Conservation (phyloP, 768 basidiomycete genomes). For the Sutorius australiensis region DNA sequence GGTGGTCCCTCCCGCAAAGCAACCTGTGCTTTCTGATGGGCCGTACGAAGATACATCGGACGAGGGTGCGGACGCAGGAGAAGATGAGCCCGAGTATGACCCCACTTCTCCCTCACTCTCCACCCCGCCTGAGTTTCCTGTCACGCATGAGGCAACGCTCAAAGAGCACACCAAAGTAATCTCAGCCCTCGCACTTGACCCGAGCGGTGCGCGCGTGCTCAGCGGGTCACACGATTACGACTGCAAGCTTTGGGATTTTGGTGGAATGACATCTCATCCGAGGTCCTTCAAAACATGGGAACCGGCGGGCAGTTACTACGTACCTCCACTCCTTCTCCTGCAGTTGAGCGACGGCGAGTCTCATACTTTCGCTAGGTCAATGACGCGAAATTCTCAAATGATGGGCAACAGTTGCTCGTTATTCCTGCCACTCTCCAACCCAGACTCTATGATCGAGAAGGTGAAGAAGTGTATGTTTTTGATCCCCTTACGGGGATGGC, state of each 20-base stretch:
- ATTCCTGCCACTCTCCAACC: conserved; percentile 86
- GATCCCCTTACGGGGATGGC: conserved; percentile 21
- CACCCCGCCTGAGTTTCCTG: conserved; percentile 61
- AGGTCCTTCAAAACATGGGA: conserved; percentile 98
- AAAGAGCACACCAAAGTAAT: conserved; percentile 97
- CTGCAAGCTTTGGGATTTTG: conserved; percentile 98
- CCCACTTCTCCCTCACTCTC: conserved; percentile 41
- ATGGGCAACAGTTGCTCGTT: conserved; percentile 81
- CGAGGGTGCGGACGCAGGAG: conserved; percentile 18
- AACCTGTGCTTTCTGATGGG: conserved; percentile 7
- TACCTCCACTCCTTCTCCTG: conserved; percentile 31
- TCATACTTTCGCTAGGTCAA: conserved; percentile 57
- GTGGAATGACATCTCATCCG: conserved; percentile 87
- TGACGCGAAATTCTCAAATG: conserved; percentile 85
- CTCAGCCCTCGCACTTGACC: conserved; percentile 87
- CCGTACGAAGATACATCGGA: conserved; percentile 24
- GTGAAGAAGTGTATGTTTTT: conserved; percentile 79
- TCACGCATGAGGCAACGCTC: conserved; percentile 84
- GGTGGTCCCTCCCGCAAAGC: background rate
- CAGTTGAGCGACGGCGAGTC: background rate
- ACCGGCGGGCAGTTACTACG: conserved; percentile 89
- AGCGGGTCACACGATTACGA: conserved; percentile 98
- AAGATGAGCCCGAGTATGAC: conserved; percentile 49
- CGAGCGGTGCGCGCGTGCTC: conserved; percentile 86
- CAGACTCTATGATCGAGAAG: conserved; percentile 88